Evolutionary conservation across 495 filamentous ascomycete species (phyloP).

Genomic region (Parathielavia hyrcaniae): DNA sequence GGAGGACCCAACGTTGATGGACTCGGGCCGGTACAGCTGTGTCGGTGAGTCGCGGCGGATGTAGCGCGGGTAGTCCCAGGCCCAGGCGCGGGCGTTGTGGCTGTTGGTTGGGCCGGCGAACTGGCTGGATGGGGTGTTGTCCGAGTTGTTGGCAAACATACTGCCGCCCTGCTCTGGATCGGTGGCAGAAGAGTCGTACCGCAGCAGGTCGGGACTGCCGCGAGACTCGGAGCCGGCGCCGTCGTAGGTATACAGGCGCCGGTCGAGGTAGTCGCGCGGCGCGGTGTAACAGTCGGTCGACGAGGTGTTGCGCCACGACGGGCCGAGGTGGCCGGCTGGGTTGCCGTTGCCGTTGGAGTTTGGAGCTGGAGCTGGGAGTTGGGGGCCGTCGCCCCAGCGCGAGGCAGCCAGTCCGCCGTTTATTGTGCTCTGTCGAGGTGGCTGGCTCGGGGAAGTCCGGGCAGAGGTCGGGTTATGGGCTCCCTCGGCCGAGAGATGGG

Average conservation of each 20-base stretch:
- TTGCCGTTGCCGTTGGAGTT: neutral
- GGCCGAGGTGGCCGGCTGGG: neutral
- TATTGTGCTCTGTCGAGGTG: neutral
- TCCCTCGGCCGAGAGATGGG: too few relatives aligned
- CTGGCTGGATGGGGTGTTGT: neutral
- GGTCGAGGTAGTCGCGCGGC: neutral
- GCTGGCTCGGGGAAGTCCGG: neutral
- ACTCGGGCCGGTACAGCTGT: neutral
- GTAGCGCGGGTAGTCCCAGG: constrained; percentile 7
- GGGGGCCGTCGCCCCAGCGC: neutral
- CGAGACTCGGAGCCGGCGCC: neutral
- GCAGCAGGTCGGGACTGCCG: neutral
- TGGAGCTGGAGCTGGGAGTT: neutral
- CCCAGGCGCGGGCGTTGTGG: neutral
- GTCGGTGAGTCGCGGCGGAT: neutral
- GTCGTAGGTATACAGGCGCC: neutral
- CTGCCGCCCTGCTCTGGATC: neutral
- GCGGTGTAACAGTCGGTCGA: neutral
- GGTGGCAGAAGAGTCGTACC: neutral
- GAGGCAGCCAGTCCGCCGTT: constrained; percentile 1
- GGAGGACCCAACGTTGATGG: neutral
- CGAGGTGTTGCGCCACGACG: neutral
- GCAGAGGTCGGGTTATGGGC: too few relatives aligned
- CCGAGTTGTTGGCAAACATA: neutral
- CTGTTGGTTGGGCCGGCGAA: too few relatives aligned